phyloP scores from a whole-genome alignment of 495 filamentous ascomycete genomes.

The Lepidopterella palustris region DNA sequence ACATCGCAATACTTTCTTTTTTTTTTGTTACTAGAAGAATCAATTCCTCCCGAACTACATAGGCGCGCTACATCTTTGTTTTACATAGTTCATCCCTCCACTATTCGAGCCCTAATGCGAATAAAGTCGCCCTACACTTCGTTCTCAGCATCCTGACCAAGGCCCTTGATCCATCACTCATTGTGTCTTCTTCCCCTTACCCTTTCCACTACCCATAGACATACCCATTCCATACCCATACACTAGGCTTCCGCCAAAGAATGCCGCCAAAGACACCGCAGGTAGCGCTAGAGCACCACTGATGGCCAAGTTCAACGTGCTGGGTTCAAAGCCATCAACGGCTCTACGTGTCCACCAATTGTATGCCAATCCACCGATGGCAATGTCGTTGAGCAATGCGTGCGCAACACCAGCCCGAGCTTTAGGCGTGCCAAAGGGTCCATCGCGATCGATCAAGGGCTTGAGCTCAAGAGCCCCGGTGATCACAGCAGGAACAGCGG shows the following conservation, averaged over 20 bases:
- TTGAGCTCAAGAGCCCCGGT: constrained; percentile 13
- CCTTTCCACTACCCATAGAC: constrained; percentile 8
- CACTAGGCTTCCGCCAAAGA: constrained; percentile 21
- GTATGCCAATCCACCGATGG: constrained; percentile 12
- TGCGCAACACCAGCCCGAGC: constrained; percentile 15
- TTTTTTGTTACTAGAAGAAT: too few species aligned
- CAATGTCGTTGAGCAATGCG: constrained; percentile 17
- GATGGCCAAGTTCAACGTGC: constrained; percentile 12
- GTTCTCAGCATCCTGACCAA: too few species aligned
- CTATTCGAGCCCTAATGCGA: too few species aligned
- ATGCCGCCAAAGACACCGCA: constrained; percentile 16
- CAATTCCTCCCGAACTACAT: too few species aligned
- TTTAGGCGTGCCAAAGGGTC: constrained; percentile 8
- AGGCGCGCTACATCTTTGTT: too few species aligned
- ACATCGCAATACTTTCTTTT: too few species aligned
- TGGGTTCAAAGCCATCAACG: constrained; percentile 7
- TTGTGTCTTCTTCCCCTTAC: constrained; percentile 17
- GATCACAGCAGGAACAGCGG: constrained; percentile 13
- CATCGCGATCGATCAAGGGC: constrained; percentile 21
- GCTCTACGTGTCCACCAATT: constrained; percentile 21
- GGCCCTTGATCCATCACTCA: not conserved
- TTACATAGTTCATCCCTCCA: too few species aligned
- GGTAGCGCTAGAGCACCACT: constrained; percentile 16
- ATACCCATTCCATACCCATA: constrained; percentile 29
- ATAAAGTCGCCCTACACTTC: too few species aligned